Conservation (phyloP, 2,329 filamentous ascomycete species). For the Fusarium sp. region DNA sequence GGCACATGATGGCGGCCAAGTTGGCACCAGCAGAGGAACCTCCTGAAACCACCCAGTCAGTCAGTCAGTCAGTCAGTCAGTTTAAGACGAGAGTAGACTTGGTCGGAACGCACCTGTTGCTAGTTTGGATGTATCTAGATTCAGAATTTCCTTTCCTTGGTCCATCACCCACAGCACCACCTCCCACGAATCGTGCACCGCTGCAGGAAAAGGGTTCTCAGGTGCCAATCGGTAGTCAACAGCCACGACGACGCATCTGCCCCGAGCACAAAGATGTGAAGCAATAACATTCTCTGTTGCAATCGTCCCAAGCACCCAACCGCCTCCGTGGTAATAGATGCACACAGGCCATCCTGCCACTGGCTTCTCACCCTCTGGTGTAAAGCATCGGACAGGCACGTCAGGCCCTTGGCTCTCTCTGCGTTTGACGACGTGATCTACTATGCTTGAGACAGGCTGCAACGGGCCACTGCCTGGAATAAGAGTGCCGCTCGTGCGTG, state of each 20-base stretch:
- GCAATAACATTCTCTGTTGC: constrained; percentile 20
- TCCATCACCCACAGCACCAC: constrained; percentile 4
- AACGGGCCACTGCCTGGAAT: constrained; percentile 9
- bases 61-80: too few relatives aligned
- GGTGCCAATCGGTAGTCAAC: constrained; percentile 16
- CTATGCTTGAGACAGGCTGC: neutral
- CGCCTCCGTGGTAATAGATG: constrained; percentile 19
- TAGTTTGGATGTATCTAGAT: neutral
- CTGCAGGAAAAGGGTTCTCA: constrained; percentile 12
- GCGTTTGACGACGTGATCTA: constrained; percentile 4
- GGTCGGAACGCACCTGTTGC: constrained; percentile 2
- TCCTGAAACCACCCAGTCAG: neutral
- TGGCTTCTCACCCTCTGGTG: neutral
- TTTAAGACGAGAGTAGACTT: too few relatives aligned
- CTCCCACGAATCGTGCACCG: constrained; percentile 19
- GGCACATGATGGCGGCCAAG: constrained; percentile 20
- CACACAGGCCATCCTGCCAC: constrained; percentile 16
- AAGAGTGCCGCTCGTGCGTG: constrained; percentile 1
- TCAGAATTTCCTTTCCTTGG: fast-evolving
- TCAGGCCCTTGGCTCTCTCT: constrained; percentile 14
- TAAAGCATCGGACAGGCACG: constrained; percentile 8
- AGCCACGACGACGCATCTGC: constrained; percentile 4
- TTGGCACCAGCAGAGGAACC: constrained; percentile 21
- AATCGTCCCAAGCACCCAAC: constrained; percentile 20
- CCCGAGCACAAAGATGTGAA: constrained; percentile 10